phyloP scores from a whole-genome alignment of 2,329 filamentous ascomycete genomes.

The Plenodomus tracheiphilus region DNA sequence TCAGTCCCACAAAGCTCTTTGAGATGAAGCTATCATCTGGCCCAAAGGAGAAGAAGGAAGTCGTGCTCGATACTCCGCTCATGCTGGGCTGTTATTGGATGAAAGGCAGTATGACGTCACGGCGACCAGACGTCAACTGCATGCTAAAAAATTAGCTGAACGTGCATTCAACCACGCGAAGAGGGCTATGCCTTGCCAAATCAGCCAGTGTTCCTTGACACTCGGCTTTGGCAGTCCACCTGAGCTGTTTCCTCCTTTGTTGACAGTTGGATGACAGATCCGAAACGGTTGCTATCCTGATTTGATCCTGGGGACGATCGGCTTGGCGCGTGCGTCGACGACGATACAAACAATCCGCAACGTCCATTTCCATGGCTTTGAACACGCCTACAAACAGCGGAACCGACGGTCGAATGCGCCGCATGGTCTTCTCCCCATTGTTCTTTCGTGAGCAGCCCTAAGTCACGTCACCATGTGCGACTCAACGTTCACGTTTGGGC shows the following conservation, averaged over 20 bases:
- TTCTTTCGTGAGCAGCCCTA: background rate
- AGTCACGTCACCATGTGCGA: slow-evolving; percentile 30
- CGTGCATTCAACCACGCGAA: no score
- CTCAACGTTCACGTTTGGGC: slow-evolving; percentile 38
- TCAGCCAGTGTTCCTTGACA: background rate
- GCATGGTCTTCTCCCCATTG: background rate
- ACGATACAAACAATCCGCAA: slow-evolving; percentile 3
- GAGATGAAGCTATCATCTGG: slow-evolving; percentile 38
- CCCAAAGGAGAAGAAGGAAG: slow-evolving; percentile 42
- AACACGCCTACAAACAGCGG: background rate
- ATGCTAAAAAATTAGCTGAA: background rate
- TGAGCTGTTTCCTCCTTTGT: background rate
- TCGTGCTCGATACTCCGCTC: slow-evolving; percentile 24
- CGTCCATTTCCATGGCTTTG: background rate
- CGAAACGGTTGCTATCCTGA: slow-evolving; percentile 26
- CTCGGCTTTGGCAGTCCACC: no score
- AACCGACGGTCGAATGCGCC: background rate
- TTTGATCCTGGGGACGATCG: slow-evolving; percentile 35
- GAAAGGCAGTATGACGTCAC: slow-evolving; percentile 33
- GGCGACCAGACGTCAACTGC: background rate
- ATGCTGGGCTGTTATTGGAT: slow-evolving; percentile 36
- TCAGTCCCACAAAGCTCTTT: slow-evolving; percentile 34
- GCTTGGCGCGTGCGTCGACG: slow-evolving; percentile 25
- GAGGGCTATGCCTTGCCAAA: no score
- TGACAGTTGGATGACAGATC: background rate